A percentile compares a stretch with the other conserved stretches of the same genome.
Evolutionary conservation across 1,139 yeast genomes (phyloP).

Genomic region (Meyerozyma elateridarum): DNA sequence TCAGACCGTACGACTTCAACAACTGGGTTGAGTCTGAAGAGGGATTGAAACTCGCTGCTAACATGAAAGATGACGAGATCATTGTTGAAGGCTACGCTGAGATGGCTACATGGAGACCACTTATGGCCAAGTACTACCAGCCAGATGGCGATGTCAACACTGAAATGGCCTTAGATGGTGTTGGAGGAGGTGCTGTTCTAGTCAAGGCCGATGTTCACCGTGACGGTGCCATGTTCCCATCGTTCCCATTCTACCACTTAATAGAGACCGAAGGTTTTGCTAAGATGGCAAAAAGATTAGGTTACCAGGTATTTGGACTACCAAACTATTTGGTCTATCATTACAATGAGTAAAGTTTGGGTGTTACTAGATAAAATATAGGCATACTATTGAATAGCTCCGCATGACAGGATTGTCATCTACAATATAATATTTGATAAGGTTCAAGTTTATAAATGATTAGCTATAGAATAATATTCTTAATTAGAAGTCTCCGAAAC

Average conservation of each 20-base stretch:
- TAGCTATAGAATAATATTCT: too few species aligned
- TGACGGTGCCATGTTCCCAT: conserved; percentile 99
- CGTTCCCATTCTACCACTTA: conserved; percentile 93
- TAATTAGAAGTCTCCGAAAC: too few species aligned
- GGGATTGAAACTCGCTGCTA: conserved; percentile 69
- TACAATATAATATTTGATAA: too few species aligned
- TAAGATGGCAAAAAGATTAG: conserved; percentile 92
- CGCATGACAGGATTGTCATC: too few species aligned
- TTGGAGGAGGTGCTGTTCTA: conserved; percentile 93
- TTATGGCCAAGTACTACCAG: conserved; percentile 87
- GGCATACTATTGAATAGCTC: neutral
- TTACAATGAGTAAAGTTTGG: conserved; percentile 49
- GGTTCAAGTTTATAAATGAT: too few species aligned
- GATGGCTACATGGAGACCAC: conserved; percentile 89
- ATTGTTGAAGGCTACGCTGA: conserved; percentile 90
- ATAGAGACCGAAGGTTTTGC: conserved; percentile 99
- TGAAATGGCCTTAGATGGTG: conserved; percentile 88
- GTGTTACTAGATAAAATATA: neutral
- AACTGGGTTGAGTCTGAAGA: conserved; percentile 94
- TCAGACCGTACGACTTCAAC: conserved; percentile 90
- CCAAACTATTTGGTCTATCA: conserved; percentile 94
- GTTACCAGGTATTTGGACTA: conserved; percentile 85
- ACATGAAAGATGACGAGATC: conserved; percentile 81
- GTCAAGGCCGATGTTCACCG: conserved; percentile 97
- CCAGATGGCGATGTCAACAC: conserved; percentile 53